Conservation (phyloP, 2,329 filamentous ascomycete genomes). For the Pochonia chlamydosporia region DNA sequence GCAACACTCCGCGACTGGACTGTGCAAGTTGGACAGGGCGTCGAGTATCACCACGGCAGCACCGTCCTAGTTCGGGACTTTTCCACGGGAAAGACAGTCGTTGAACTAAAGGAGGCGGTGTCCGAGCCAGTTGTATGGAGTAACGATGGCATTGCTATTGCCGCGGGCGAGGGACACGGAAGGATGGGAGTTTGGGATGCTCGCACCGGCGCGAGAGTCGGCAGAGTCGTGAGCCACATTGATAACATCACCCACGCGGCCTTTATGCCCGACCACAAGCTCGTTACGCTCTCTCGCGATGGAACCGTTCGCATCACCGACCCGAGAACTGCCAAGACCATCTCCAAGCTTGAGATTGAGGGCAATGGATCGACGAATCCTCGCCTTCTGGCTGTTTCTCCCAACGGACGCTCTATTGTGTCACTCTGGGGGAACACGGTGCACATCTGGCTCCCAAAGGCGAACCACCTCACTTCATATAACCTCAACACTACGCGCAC, state of each 20-base stretch:
- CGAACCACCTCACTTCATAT: slow-evolving; percentile 28
- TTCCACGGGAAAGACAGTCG: slow-evolving; percentile 21
- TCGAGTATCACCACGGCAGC: slow-evolving; percentile 24
- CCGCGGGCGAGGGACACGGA: slow-evolving; percentile 21
- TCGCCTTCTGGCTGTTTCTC: slow-evolving; percentile 26
- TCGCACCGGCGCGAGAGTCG: slow-evolving; percentile 20
- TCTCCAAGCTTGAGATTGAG: slow-evolving; percentile 30
- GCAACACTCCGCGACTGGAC: slow-evolving; percentile 27
- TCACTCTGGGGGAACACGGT: slow-evolving; percentile 33
- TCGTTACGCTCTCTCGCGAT: slow-evolving; percentile 32
- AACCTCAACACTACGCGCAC: slow-evolving; percentile 25
- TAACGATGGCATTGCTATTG: slow-evolving; percentile 22
- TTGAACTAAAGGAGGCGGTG: slow-evolving; percentile 24
- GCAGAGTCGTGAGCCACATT: slow-evolving; percentile 28
- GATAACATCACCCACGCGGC: slow-evolving; percentile 30
- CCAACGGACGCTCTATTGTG: slow-evolving; percentile 26
- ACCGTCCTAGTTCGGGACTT: slow-evolving; percentile 26
- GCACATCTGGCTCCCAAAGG: slow-evolving; percentile 29
- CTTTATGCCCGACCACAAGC: slow-evolving; percentile 23
- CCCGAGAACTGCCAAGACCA: slow-evolving; percentile 24
- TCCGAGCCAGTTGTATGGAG: slow-evolving; percentile 27
- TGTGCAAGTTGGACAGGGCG: slow-evolving; percentile 21
- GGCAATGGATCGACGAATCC: slow-evolving; percentile 18
- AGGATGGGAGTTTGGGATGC: slow-evolving; percentile 28
- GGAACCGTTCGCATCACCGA: slow-evolving; percentile 32